Evolutionary conservation across 257 asterid species (phyloP), one percentile per base, ranked within the genome.

Genomic region (Sherardia arvensis): DNA sequence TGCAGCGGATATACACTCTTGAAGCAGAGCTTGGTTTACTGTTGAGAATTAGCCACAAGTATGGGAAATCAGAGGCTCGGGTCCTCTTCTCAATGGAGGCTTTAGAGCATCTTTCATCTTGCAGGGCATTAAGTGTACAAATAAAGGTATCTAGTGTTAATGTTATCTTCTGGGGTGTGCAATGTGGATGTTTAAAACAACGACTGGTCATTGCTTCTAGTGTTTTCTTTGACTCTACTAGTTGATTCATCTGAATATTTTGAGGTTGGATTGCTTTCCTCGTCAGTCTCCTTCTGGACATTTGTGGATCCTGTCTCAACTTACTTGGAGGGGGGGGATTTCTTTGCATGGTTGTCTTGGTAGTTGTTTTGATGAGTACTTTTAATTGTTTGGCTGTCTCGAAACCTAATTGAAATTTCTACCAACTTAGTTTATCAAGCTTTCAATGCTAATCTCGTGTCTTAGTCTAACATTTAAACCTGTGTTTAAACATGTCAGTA

Each of bases 41-140:
- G 59, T 80, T 93, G 69, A 84, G 95, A 77, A 85, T 93, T 67
- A 85, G 96, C 80, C 91, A 93, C 79, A 85, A 85, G 67, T 90
- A 87, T 59, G 95, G 99, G 53, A 90, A 86, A 71, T 78, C 95
- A 43, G 96, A 96, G 21, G 78, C 95, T 59, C 95, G 87, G 72
- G 92, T 80, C 76, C 80, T 90, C n/a, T 90, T 87, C 66, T 87
- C 99, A 53, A 90, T 90, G 95, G 94, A 91, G 64, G 85, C 90
- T 56, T 71, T 85, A 66, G 96, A 90, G 80, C 88, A 85, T 68
- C 76, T 93, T 74, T 73, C 92, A 61, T 79, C 90, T 29, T 90
- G 95, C 78, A 80, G 71, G 73, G 95, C 87, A 64, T 77, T 93
- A 54, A 84, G 74, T 67, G 76, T 84, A 76, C 94, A 87, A 75